Percentiles rank a stretch among this genome's conserved stretches.
Conservation (phyloP, 1,284 basidiomycete species). For the Thecaphora thlaspeos region DNA sequence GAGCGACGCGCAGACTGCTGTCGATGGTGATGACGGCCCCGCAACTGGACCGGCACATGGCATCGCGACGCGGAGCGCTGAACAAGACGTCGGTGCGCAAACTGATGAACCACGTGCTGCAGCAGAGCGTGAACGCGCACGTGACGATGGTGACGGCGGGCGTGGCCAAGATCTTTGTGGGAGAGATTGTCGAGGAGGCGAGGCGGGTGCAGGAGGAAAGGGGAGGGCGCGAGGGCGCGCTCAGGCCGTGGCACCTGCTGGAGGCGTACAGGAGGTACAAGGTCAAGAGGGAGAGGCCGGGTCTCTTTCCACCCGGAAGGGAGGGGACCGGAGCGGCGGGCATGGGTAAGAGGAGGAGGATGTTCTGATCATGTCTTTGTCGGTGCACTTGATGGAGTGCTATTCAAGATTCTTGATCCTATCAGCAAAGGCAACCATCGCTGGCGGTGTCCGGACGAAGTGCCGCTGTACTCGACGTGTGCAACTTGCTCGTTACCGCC, state of each 20-base stretch:
- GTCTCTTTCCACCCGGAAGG: constrained; percentile 44
- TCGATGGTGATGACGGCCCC: constrained; percentile 80
- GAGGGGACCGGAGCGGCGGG: constrained; percentile 38
- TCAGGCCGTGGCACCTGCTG: constrained; percentile 80
- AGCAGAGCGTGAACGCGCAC: constrained; percentile 75
- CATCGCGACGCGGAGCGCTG: constrained; percentile 76
- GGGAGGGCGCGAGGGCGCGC: constrained; percentile 69
- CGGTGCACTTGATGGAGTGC: no score
- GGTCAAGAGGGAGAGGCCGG: constrained; percentile 66
- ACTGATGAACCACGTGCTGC: constrained; percentile 79
- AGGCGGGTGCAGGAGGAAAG: constrained; percentile 68
- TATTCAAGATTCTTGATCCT: no score
- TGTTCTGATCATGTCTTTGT: constrained; percentile 43
- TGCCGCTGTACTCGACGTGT: no score
- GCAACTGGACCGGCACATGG: constrained; percentile 84
- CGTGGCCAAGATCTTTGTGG: constrained; percentile 86
- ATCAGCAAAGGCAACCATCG: no score
- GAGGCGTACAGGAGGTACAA: constrained; percentile 83
- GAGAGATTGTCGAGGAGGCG: constrained; percentile 87
- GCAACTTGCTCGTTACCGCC: no score
- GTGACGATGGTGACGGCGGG: constrained; percentile 84
- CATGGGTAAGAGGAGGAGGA: constrained; percentile 40
- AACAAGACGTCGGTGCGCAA: constrained; percentile 79
- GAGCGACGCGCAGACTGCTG: constrained; percentile 64
- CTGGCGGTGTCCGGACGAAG: no score